These are phyloP conservation scores for Saturnispora quitensis DNA, from an alignment of 805 yeast genomes.

Conservation along the genomic window DNA sequence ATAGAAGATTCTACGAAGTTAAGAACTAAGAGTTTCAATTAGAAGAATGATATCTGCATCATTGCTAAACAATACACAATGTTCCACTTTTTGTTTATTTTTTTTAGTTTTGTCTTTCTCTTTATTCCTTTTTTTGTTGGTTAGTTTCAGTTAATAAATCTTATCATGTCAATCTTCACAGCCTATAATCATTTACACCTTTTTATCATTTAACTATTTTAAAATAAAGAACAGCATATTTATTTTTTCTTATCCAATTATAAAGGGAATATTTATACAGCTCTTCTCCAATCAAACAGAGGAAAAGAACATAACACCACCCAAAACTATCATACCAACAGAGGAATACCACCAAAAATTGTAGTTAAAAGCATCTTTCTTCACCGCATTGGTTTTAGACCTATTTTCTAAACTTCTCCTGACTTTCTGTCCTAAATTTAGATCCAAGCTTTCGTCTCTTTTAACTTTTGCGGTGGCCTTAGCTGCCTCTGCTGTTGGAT, in stretches of 20 bases:
- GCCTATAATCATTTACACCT: no score
- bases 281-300: not conserved
- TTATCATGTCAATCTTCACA: not conserved
- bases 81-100: constrained; percentile 1
- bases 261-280: not conserved
- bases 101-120: not conserved
- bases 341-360: constrained; percentile 51
- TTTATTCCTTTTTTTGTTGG: not conserved
- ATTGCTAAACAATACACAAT: not conserved
- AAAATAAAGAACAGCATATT: not conserved
- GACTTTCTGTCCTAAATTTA: constrained; percentile 33
- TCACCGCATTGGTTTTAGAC: constrained; percentile 66
- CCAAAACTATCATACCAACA: constrained; percentile 30
- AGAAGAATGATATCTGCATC: not conserved
- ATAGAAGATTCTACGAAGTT: constrained; percentile 70
- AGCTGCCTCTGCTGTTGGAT: constrained; percentile 54
- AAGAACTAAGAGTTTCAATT: constrained; percentile 37
- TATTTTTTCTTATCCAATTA: not conserved
- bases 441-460: constrained; percentile 19
- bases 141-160: not conserved
- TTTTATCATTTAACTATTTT: not conserved
- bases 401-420: constrained; percentile 74
- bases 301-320: constrained; percentile 22
- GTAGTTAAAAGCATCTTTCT: constrained; percentile 29
- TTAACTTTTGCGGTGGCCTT: constrained; percentile 5